Conservation (phyloP, 768 basidiomycete species). For the Mycena floridula region DNA sequence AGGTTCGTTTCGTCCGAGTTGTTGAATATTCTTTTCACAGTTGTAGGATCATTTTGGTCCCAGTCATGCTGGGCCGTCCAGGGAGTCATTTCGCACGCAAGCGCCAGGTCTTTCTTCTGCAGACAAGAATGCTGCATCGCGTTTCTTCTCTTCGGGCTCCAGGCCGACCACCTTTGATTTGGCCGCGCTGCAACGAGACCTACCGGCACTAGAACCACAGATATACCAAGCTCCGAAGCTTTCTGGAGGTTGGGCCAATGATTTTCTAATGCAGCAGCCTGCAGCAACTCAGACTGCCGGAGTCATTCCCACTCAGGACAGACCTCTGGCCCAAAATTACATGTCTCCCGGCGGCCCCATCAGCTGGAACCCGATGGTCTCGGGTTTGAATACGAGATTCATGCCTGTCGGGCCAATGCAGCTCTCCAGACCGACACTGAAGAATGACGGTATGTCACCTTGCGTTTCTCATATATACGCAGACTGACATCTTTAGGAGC, state of each 20-base stretch:
- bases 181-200: slow-evolving; percentile 47
- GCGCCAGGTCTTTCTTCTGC: slow-evolving; percentile 31
- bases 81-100: slow-evolving; percentile 66
- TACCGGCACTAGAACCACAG: slow-evolving; percentile 6
- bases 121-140: slow-evolving; percentile 56
- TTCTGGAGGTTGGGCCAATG: slow-evolving; percentile 5
- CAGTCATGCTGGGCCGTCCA: slow-evolving; percentile 54
- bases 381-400: too few relatives aligned
- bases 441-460: too few relatives aligned
- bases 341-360: too few relatives aligned
- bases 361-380: too few relatives aligned
- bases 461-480: too few relatives aligned
- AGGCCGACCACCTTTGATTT: slow-evolving; percentile 49
- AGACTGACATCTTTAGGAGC: too few relatives aligned
- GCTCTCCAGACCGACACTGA: too few relatives aligned
- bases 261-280: slow-evolving; percentile 11
- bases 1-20: slow-evolving; percentile 44
- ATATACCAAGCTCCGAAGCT: neutral
- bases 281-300: too few relatives aligned
- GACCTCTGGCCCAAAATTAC: too few relatives aligned
- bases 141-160: slow-evolving; percentile 50
- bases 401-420: too few relatives aligned
- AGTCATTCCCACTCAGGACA: neutral
- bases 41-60: slow-evolving; percentile 65
- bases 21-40: slow-evolving; percentile 4